Conservation (phyloP, 139 green algal species). For the Tetraselmis chui region DNA sequence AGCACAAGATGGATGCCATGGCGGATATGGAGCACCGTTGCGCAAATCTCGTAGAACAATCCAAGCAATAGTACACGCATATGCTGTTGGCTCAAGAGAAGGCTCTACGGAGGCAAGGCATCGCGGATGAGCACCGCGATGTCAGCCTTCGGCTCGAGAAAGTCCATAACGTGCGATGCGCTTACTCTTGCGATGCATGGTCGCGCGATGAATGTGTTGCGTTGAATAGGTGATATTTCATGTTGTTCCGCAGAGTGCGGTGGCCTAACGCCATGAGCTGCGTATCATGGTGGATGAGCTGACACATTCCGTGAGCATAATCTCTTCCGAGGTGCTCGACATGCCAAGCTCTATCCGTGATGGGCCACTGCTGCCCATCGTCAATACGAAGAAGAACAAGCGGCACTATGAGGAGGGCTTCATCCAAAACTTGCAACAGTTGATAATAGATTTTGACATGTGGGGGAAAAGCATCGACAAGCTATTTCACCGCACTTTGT, state of each 20-base stretch:
- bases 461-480: neutral
- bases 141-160: neutral
- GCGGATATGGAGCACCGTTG: neutral
- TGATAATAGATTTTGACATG: neutral
- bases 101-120: neutral
- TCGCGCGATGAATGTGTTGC: neutral
- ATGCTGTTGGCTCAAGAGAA: neutral
- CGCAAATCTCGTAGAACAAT: neutral
- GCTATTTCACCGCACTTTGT: neutral
- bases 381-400: neutral
- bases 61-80: neutral
- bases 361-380: neutral
- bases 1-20: neutral
- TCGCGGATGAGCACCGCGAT: neutral
- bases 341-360: neutral
- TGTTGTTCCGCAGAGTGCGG: neutral
- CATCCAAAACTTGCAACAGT: neutral
- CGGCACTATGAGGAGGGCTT: neutral
- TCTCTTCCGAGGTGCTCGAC: neutral
- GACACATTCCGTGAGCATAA: neutral
- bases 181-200: neutral
- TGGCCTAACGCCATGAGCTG: neutral
- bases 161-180: neutral
- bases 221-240: neutral
- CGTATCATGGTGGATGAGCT: neutral